Conservation (phyloP, 2,329 filamentous ascomycete genomes). For the Nigrospora sphaerica region DNA sequence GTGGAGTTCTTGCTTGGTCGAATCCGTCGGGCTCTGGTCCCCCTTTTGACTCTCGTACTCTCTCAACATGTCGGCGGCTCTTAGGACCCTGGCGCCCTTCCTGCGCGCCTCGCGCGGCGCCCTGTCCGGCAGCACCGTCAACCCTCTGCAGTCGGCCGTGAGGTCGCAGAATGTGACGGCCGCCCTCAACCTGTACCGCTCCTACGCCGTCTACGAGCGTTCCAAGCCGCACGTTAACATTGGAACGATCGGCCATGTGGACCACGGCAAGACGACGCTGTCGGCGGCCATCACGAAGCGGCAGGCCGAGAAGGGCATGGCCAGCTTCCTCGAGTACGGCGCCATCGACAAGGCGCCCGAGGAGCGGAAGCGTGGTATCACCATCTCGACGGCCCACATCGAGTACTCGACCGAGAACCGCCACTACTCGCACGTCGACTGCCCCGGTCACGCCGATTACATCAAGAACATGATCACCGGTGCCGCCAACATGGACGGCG, state of each 20-base stretch:
- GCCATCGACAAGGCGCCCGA: conserved; percentile 98
- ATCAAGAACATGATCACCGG: conserved; percentile 99
- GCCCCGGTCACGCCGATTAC: conserved; percentile 99
- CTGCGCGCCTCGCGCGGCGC: conserved; percentile 74
- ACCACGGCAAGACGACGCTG: conserved; percentile 99
- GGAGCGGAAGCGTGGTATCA: conserved; percentile 99
- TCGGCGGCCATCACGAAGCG: conserved; percentile 98
- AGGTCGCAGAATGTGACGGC: conserved; percentile 55
- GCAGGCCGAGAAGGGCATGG: conserved; percentile 88
- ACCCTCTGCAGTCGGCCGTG: conserved; percentile 68
- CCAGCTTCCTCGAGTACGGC: conserved; percentile 94
- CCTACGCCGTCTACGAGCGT: conserved; percentile 71
- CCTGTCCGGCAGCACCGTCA: conserved; percentile 60
- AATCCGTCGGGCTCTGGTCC: too few relatives aligned
- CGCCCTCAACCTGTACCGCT: conserved; percentile 58
- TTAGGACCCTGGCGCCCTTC: conserved; percentile 71
- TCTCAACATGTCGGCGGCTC: conserved; percentile 69
- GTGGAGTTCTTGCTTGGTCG: too few relatives aligned
- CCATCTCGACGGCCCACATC: conserved; percentile 96
- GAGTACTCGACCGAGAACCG: conserved; percentile 92
- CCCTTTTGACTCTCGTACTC: neutral
- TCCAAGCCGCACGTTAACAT: conserved; percentile 98
- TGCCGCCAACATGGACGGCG: conserved; percentile 98
- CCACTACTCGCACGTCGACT: conserved; percentile 99
- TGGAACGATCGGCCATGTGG: conserved; percentile 99